A percentile compares a stretch with the other conserved stretches of the same genome.
phyloP scores from a whole-genome alignment of 495 filamentous ascomycete genomes.

The Aspergillus kassunensis region DNA sequence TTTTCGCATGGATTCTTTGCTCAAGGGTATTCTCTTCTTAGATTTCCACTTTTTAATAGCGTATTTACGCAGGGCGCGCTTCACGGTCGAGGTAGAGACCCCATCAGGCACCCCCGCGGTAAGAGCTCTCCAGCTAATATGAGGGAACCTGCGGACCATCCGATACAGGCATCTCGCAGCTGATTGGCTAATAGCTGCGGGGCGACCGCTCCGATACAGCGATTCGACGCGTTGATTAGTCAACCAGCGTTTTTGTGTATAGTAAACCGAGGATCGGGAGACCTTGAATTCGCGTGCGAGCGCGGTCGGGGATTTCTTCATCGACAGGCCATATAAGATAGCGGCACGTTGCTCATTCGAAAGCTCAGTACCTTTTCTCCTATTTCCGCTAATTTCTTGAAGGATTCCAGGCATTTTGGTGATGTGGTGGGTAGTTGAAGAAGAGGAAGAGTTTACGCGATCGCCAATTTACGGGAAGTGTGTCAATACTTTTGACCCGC shows the following conservation, averaged over 20 bases:
- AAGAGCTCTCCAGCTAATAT: not conserved
- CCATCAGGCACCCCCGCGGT: not conserved
- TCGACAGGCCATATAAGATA: not conserved
- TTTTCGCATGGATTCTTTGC: not conserved
- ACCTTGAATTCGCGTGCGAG: not conserved
- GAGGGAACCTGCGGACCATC: not conserved
- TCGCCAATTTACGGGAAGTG: not conserved
- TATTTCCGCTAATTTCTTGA: conserved; percentile 5
- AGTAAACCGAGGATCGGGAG: not conserved
- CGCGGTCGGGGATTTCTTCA: not conserved
- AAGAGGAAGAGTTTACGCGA: not conserved
- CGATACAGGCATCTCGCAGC: not conserved
- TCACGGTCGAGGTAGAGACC: not conserved
- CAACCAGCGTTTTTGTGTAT: not conserved
- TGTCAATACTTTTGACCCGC: not conserved
- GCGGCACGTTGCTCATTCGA: not conserved
- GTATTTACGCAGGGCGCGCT: not conserved
- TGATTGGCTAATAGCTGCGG: not conserved
- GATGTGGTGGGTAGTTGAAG: conserved; percentile 2
- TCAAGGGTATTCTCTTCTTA: not conserved
- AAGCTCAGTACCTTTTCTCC: not conserved
- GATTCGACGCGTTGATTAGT: not conserved
- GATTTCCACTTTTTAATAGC: not conserved
- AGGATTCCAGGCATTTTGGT: not conserved
- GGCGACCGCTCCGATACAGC: not conserved